phyloP scores from a whole-genome alignment of 169 alveolate species.

The Amoebophrya sp. region DNA sequence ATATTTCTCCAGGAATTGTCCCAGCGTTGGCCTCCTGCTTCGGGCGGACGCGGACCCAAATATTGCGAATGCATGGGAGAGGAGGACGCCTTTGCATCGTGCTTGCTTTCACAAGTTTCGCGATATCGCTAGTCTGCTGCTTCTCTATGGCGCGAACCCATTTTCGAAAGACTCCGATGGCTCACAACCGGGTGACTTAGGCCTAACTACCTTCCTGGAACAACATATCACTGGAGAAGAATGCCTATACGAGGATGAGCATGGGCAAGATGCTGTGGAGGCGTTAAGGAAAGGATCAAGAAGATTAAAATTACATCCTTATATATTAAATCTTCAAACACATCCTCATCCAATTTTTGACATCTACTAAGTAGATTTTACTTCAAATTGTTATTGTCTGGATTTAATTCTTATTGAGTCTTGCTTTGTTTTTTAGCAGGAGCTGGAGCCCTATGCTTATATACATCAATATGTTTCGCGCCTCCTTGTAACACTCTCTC shows the following conservation, averaged over 20 bases:
- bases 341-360: too few relatives aligned
- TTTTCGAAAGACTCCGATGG: background rate
- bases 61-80: background rate
- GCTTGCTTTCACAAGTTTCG: background rate
- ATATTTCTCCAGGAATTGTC: background rate
- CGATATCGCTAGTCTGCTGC: background rate
- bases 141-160: background rate
- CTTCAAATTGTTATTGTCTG: too few relatives aligned
- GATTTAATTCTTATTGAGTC: too few relatives aligned
- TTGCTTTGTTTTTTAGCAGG: too few relatives aligned
- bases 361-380: too few relatives aligned
- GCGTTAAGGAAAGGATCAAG: too few relatives aligned
- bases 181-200: background rate
- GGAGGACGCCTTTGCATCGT: background rate
- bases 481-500: too few relatives aligned
- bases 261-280: too few relatives aligned
- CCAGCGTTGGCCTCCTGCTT: background rate
- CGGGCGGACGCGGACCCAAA: background rate
- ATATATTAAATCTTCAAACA: too few relatives aligned
- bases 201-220: background rate
- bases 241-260: background rate
- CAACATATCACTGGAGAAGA: background rate
- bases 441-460: too few relatives aligned
- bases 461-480: too few relatives aligned
- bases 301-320: too few relatives aligned